Evolutionary conservation across 192 early-diverging fungal species (phyloP).

Genomic region (Backusella circina): DNA sequence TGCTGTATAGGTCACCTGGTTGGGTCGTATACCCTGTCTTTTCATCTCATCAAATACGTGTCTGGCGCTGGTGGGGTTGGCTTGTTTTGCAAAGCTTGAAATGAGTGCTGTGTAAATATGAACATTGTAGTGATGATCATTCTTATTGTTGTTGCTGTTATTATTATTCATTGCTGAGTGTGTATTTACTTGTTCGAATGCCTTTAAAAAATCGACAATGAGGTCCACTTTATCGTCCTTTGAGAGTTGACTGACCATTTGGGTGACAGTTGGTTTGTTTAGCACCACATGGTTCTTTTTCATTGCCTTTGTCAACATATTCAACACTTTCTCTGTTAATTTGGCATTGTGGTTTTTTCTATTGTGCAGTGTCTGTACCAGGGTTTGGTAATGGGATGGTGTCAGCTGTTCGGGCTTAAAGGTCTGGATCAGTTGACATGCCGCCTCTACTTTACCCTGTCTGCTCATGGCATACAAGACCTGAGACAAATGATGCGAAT

Average conservation of each 20-base stretch:
- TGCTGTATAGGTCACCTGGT: slow-evolving; percentile 14
- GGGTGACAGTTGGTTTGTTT: slow-evolving; percentile 5
- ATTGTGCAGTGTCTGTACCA: slow-evolving; percentile 1
- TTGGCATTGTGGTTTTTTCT: not conserved
- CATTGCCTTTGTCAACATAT: not conserved
- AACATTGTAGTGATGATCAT: slow-evolving; percentile 7
- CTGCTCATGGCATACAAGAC: slow-evolving; percentile 13
- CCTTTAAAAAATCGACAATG: not conserved
- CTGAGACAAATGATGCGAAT: not conserved
- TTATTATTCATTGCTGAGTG: not conserved
- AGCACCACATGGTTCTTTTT: not conserved
- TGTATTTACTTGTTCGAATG: not conserved
- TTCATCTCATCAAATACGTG: slow-evolving; percentile 24
- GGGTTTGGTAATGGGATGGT: slow-evolving; percentile 12
- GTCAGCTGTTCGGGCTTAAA: not conserved
- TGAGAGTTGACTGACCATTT: not conserved
- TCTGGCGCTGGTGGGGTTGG: slow-evolving; percentile 12
- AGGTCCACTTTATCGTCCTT: not conserved
- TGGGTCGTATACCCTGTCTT: slow-evolving; percentile 13
- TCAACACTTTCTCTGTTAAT: not conserved
- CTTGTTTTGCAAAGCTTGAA: slow-evolving; percentile 13
- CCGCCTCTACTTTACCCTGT: not conserved
- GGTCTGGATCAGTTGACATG: not conserved
- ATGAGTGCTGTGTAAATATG: slow-evolving; percentile 33
- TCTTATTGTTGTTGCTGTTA: not conserved